These are phyloP conservation scores for Kazachstania africana DNA, from an alignment of 805 yeast species.

Conservation along the genomic window DNA sequence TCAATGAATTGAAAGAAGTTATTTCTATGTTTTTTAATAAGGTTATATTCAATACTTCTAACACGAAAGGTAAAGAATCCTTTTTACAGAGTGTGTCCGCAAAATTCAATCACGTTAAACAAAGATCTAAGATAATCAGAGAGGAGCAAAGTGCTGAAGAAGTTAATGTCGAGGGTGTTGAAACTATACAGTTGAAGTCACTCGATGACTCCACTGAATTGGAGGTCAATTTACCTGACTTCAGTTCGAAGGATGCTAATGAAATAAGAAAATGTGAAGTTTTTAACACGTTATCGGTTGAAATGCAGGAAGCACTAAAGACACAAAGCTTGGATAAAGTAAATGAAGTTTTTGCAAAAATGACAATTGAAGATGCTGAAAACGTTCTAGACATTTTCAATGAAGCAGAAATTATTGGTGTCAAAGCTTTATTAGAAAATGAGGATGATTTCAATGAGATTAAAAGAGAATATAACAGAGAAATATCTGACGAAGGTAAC, in stretches of 20 bases:
- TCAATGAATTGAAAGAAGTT: conserved; percentile 29
- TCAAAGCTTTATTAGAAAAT: conserved; percentile 64
- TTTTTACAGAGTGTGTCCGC: conserved; percentile 62
- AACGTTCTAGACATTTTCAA: conserved; percentile 59
- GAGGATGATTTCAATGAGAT: conserved; percentile 55
- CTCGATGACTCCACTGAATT: conserved; percentile 75
- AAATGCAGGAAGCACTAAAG: conserved; percentile 66
- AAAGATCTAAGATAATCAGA: conserved; percentile 56
- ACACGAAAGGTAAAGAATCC: conserved; percentile 55
- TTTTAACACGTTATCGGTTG: conserved; percentile 45
- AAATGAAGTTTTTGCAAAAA: conserved; percentile 65
- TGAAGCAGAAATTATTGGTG: conserved; percentile 72
- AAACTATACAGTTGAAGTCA: conserved; percentile 76
- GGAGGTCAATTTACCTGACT: conserved; percentile 56
- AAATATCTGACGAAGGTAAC: conserved; percentile 1
- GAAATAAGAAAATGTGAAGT: conserved; percentile 36
- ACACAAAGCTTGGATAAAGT: conserved; percentile 65
- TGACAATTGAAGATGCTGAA: conserved; percentile 74
- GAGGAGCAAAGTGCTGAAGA: conserved; percentile 35
- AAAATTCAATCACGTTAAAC: conserved; percentile 63
- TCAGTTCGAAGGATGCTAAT: conserved; percentile 35
- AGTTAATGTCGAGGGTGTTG: conserved; percentile 41
- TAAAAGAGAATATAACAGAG: conserved; percentile 32
- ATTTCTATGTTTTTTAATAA: conserved; percentile 59
- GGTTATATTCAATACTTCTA: conserved; percentile 28